Conservation (phyloP, 129 eudicot species). For the Apium graveolens region DNA sequence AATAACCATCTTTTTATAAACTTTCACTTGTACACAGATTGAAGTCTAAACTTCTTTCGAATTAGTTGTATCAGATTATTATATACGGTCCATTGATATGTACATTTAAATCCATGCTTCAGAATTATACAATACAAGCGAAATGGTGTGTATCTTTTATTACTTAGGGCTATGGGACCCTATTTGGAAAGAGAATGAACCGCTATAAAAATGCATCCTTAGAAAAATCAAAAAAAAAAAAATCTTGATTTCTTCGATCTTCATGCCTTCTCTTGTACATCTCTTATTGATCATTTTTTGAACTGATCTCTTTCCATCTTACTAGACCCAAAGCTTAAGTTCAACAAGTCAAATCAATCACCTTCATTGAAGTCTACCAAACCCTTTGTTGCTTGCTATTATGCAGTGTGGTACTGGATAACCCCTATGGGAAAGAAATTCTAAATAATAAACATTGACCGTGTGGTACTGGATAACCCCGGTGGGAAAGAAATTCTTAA, state of each 20-base stretch:
- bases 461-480: neutral
- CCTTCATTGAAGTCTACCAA: neutral
- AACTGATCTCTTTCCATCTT: neutral
- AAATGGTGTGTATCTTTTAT: no score
- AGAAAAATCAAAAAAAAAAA: neutral
- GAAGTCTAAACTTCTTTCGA: neutral
- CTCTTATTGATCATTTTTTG: neutral
- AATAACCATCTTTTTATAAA: neutral
- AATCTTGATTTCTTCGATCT: neutral
- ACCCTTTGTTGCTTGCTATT: neutral
- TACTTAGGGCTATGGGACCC: neutral
- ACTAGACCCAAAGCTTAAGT: neutral
- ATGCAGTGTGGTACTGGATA: neutral
- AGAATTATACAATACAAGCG: no score
- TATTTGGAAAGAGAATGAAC: neutral
- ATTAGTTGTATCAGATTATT: neutral
- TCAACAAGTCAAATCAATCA: neutral
- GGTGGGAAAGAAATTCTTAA: neutral
- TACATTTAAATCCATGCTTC: no score
- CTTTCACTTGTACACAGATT: neutral
- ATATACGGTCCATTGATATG: neutral
- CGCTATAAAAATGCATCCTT: neutral
- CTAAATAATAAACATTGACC: neutral
- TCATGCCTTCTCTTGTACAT: neutral
- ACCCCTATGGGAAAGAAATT: neutral